Conservation (phyloP, 805 yeast genomes). For the Zygosaccharomyces kombuchaensis region DNA sequence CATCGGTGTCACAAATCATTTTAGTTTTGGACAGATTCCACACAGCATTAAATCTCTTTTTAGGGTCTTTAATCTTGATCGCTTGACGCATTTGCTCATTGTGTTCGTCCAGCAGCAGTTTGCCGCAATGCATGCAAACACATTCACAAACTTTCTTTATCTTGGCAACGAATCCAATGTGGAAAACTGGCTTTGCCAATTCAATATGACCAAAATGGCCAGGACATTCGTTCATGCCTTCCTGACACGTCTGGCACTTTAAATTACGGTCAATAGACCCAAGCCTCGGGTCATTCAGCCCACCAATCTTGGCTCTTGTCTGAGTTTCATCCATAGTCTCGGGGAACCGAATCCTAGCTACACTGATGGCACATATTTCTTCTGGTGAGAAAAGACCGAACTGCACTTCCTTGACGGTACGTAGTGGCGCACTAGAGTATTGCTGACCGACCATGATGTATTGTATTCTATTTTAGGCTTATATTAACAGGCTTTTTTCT, state of each 20-base stretch:
- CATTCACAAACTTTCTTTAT: conserved; percentile 94
- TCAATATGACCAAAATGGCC: conserved; percentile 99
- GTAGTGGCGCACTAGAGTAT: conserved; percentile 96
- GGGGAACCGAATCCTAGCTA: conserved; percentile 96
- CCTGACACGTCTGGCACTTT: conserved; percentile 99
- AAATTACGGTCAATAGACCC: conserved; percentile 97
- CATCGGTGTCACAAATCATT: conserved; percentile 92
- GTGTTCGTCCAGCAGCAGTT: conserved; percentile 77
- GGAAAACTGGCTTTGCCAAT: conserved; percentile 96
- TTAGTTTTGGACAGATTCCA: conserved; percentile 91
- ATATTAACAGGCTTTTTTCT: conserved; percentile 4
- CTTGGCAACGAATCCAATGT: conserved; percentile 89
- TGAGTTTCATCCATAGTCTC: conserved; percentile 99
- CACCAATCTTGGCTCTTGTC: conserved; percentile 92
- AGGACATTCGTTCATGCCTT: conserved; percentile 98
- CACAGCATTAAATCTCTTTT: conserved; percentile 92
- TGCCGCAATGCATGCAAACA: conserved; percentile 99
- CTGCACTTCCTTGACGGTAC: conserved; percentile 97
- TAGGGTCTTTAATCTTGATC: conserved; percentile 83
- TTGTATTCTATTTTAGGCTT: conserved; percentile 7
- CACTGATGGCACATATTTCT: conserved; percentile 94
- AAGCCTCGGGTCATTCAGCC: conserved; percentile 92
- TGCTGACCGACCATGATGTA: conserved; percentile 55
- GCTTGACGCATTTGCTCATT: conserved; percentile 75
- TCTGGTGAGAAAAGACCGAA: conserved; percentile 97